Evolutionary conservation across 371 early-diverging fungal species (phyloP).

Genomic region (Furculomyces boomerangus): DNA sequence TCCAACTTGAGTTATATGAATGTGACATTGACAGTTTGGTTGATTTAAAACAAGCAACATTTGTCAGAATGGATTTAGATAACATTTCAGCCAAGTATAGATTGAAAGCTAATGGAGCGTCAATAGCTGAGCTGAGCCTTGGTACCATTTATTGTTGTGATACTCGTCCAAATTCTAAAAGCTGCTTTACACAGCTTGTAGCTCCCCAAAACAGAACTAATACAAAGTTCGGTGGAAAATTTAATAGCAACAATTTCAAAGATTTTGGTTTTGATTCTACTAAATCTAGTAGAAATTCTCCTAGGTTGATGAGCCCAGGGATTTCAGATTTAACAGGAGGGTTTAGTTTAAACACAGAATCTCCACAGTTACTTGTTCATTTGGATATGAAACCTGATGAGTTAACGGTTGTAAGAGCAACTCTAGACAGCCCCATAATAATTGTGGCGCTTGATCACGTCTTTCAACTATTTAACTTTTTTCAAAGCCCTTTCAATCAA

Average conservation of each 20-base stretch:
- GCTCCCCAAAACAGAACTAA: constrained; percentile 6
- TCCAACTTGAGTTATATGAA: constrained; percentile 46
- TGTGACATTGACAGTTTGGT: constrained; percentile 27
- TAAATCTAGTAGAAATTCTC: background rate
- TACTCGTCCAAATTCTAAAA: constrained; percentile 48
- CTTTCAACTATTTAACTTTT: constrained; percentile 15
- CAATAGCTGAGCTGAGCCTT: constrained; percentile 54
- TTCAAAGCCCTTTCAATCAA: background rate
- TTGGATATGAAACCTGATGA: constrained; percentile 21
- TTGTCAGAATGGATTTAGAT: constrained; percentile 28
- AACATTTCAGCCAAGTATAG: constrained; percentile 38
- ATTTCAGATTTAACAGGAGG: background rate
- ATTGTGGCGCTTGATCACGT: constrained; percentile 6
- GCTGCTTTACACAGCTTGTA: constrained; percentile 70
- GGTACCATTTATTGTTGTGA: constrained; percentile 58
- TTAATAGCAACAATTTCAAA: background rate
- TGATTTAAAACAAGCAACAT: constrained; percentile 16
- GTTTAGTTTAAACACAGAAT: too few relatives aligned
- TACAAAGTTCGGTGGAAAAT: background rate
- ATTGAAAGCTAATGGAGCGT: constrained; percentile 35
- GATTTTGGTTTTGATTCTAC: background rate
- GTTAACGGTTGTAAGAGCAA: constrained; percentile 33
- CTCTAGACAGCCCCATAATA: constrained; percentile 57
- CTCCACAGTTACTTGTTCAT: constrained; percentile 49
- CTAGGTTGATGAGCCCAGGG: too few relatives aligned